Conservation (phyloP, 2,329 filamentous ascomycete species). For the Conoideocrella luteorostrata region DNA sequence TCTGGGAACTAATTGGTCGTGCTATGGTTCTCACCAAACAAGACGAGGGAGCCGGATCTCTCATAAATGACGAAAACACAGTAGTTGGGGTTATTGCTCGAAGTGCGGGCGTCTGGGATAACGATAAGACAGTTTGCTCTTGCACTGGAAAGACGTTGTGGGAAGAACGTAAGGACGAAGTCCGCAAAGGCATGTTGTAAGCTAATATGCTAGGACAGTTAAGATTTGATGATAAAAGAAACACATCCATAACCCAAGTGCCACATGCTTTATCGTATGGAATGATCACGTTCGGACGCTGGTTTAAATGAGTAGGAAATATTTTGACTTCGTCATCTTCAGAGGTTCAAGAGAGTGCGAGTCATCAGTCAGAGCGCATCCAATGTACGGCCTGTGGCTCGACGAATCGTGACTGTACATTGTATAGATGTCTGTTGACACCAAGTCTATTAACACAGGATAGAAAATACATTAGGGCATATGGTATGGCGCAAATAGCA, state of each 20-base stretch:
- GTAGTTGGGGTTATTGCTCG: constrained; percentile 89
- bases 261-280: constrained; percentile 3
- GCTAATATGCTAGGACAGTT: not conserved
- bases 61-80: constrained; percentile 74
- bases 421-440: too few relatives aligned
- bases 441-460: too few relatives aligned
- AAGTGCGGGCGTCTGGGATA: constrained; percentile 97
- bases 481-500: too few relatives aligned
- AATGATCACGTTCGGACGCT: too few relatives aligned
- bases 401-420: too few relatives aligned
- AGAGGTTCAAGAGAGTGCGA: too few relatives aligned
- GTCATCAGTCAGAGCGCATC: too few relatives aligned
- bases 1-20: constrained; percentile 95
- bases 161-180: constrained; percentile 91
- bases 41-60: constrained; percentile 44
- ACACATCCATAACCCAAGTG: not conserved
- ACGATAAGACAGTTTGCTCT: constrained; percentile 96
- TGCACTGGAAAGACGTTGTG: constrained; percentile 97
- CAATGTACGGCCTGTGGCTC: too few relatives aligned
- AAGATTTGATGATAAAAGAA: not conserved
- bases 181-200: constrained; percentile 84
- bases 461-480: too few relatives aligned
- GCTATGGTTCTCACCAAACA: constrained; percentile 77
- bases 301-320: too few relatives aligned
- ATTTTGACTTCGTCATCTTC: too few relatives aligned